These are phyloP conservation scores for Exophiala phaeomuriformis DNA, from an alignment of 2,329 filamentous ascomycete species.

Conservation along the genomic window DNA sequence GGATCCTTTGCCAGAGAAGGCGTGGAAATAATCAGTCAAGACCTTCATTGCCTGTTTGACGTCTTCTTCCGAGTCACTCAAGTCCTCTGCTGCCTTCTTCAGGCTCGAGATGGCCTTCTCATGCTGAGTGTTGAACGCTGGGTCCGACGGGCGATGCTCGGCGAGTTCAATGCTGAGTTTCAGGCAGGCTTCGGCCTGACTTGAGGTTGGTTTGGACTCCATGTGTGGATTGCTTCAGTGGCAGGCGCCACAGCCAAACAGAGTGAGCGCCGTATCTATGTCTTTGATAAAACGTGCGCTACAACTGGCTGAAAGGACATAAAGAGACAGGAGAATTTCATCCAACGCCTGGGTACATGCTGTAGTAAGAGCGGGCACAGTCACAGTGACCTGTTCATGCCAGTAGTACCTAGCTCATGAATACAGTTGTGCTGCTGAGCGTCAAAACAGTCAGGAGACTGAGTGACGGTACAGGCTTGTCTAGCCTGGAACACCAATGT, in stretches of 20 bases:
- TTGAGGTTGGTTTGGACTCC: not conserved
- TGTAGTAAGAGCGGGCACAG: too few relatives aligned
- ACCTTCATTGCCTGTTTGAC: not conserved
- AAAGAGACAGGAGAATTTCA: too few relatives aligned
- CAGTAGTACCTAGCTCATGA: too few relatives aligned
- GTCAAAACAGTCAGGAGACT: too few relatives aligned
- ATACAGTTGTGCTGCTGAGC: too few relatives aligned
- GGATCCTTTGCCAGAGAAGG: not conserved
- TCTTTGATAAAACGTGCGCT: too few relatives aligned
- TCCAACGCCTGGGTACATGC: too few relatives aligned
- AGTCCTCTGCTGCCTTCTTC: not conserved
- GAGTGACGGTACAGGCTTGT: too few relatives aligned
- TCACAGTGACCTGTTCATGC: too few relatives aligned
- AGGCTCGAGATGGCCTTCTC: not conserved
- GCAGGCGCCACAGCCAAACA: not conserved
- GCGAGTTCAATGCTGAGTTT: conserved; percentile 2
- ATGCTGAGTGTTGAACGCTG: conserved; percentile 1
- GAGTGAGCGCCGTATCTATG: not conserved
- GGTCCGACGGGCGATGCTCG: not conserved
- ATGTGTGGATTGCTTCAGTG: not conserved
- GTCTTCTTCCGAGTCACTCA: not conserved
- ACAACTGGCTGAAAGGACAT: too few relatives aligned
- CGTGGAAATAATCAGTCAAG: conserved; percentile 8
- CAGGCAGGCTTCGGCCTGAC: conserved; percentile 1
- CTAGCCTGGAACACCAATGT: too few relatives aligned